Evolutionary conservation across 2,329 filamentous ascomycete genomes (phyloP), one percentile per base, ranked within the genome.

Genomic region (Neophaeococcomyces aloes): DNA sequence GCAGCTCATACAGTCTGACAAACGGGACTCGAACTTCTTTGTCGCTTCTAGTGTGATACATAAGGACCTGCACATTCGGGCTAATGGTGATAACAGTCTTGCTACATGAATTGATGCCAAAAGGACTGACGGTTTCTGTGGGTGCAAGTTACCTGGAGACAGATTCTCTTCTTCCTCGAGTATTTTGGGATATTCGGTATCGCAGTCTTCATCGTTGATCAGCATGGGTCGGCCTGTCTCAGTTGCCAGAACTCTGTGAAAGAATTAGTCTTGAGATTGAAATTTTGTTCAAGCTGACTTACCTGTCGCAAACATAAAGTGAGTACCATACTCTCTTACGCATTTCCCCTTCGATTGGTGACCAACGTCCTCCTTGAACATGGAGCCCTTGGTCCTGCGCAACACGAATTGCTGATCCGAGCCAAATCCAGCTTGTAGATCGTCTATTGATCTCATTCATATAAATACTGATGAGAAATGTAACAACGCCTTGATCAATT

Each of bases 311-410:
- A 34, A 86, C 78, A 63, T 96, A 96, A 45, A 94, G 77, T 11
- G 85, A 79, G 87, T 91, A 98, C 89, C 89, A 98, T 2, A 91
- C 77, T 44, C 88, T 75, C 48, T 84, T 78, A 43, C 88, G 78
- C 78, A 89, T 87, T 62, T 96, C 89, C 8, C 76, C 76, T 56
- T 94, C 87, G 11, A 94, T 69, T 1, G 79, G 71, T 2, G 83
- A 74, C 72, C 81, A 86, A 1, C 79, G 73, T 0, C 81, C 81
- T 1, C 77, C 76, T 55, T 94, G 85, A 5, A 76, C 68, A 56
- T 95, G 81, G 7, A 96, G 69, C 0, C 85, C 85, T 35, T 95
- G 71, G 52, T 91, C 84, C 59, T 96, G 89, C 0, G 83, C 83
- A 41, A 83, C 79, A 38, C 84, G 75, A 17, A 94, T 79, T 0